Evolutionary conservation across 1,284 basidiomycete species (phyloP).

Genomic region (Xerocomus amazonicus): DNA sequence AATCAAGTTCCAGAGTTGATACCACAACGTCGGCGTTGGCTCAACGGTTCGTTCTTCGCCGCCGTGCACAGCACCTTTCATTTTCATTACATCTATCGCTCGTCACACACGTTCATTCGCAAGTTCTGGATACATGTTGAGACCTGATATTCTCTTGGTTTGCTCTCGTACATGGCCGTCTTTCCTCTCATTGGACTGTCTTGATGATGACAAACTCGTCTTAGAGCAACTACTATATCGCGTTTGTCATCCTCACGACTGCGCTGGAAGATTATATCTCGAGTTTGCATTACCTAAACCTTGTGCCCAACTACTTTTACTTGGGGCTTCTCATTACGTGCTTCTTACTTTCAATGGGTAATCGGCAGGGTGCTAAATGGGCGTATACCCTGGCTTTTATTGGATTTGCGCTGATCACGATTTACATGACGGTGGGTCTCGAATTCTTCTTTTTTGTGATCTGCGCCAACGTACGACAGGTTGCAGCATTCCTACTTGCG

Average conservation of each 20-base stretch:
- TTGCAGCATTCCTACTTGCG: constrained; percentile 75
- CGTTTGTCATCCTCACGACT: constrained; percentile 74
- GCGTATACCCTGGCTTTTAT: constrained; percentile 79
- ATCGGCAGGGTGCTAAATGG: constrained; percentile 84
- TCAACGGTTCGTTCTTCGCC: constrained; percentile 97
- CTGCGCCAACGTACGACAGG: constrained; percentile 38
- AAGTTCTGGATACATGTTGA: constrained; percentile 96
- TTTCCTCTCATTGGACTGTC: not conserved
- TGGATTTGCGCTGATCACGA: constrained; percentile 83
- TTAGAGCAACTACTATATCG: constrained; percentile 87
- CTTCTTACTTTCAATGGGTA: constrained; percentile 89
- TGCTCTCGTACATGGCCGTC: constrained; percentile 54
- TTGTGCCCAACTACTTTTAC: constrained; percentile 83
- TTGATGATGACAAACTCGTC: not conserved
- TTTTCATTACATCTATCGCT: constrained; percentile 91
- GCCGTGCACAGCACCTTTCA: constrained; percentile 87
- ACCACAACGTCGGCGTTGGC: constrained; percentile 90
- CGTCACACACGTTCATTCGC: constrained; percentile 77
- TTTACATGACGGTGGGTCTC: constrained; percentile 83
- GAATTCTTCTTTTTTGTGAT: not conserved
- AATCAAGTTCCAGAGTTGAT: constrained; percentile 87
- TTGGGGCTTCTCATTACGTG: constrained; percentile 84
- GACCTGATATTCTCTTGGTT: constrained; percentile 91
- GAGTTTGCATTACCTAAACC: constrained; percentile 68
- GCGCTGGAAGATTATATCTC: constrained; percentile 68